Evolutionary conservation across 164 flowering plant genomes (phyloP).

Genomic region (Dillenia suffruticosa): DNA sequence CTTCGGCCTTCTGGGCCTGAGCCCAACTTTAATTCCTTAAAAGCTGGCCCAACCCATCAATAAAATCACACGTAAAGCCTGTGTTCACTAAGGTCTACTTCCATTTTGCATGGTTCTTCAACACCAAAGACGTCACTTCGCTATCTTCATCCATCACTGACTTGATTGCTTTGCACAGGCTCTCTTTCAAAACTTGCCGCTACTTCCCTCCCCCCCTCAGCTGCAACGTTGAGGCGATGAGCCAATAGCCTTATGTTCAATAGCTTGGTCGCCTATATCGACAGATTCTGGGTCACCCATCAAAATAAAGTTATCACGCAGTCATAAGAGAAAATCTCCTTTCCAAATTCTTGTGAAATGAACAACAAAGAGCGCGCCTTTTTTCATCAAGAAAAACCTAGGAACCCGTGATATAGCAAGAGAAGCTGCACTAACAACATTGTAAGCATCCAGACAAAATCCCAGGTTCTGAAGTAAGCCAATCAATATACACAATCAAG

Average conservation of each 20-base stretch:
- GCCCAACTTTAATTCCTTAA: no score
- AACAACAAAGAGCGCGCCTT: constrained; percentile 15
- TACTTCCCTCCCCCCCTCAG: constrained; percentile 33
- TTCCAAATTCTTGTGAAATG: constrained; percentile 20
- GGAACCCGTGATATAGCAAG: constrained; percentile 24
- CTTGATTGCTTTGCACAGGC: constrained; percentile 30
- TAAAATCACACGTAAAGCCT: constrained; percentile 22
- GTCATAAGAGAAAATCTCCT: constrained; percentile 25
- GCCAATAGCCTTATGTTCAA: constrained; percentile 38
- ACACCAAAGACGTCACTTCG: constrained; percentile 24
- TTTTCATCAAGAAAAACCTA: constrained; percentile 5
- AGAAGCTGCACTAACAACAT: constrained; percentile 24
- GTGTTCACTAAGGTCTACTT: constrained; percentile 16
- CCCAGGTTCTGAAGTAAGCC: constrained; percentile 25
- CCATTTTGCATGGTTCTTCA: constrained; percentile 34
- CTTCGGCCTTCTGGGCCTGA: no score
- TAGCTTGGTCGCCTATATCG: constrained; percentile 41
- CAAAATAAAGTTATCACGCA: constrained; percentile 14
- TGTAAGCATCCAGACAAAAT: constrained; percentile 30
- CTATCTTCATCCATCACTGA: constrained; percentile 44
- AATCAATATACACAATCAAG: constrained; percentile 42
- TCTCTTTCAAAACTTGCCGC: constrained; percentile 43
- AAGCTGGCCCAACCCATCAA: constrained; percentile 29
- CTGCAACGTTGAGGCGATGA: constrained; percentile 39
- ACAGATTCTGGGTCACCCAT: constrained; percentile 33